phyloP scores from a whole-genome alignment of 2,329 filamentous ascomycete species.

The Cryphonectria radicalis region DNA sequence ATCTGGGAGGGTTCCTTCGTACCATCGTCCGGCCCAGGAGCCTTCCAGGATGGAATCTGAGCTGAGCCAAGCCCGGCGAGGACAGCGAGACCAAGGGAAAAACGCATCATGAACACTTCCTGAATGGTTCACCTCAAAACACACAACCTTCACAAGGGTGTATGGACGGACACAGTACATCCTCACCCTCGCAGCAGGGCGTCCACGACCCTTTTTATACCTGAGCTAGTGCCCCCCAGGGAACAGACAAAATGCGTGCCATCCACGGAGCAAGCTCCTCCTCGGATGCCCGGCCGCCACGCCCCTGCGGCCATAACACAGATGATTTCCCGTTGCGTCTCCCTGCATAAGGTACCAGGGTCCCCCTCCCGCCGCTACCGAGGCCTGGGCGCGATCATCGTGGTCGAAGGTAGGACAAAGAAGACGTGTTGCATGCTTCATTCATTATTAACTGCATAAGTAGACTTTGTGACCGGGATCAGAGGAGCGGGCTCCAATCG shows the following conservation, averaged over 20 bases:
- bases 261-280: not conserved
- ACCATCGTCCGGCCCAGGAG: slow-evolving; percentile 23
- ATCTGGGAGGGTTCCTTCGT: not conserved
- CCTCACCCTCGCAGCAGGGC: not conserved
- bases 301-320: not conserved
- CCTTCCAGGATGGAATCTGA: slow-evolving; percentile 12
- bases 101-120: not conserved
- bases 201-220: not conserved
- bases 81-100: not conserved
- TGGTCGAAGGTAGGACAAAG: not conserved
- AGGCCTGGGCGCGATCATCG: not conserved
- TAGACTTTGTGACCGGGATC: not conserved
- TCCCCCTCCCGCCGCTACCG: not conserved
- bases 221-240: not conserved
- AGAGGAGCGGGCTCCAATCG: slow-evolving; percentile 4
- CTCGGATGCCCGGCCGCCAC: not conserved
- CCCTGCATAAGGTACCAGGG: not conserved
- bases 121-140: not conserved
- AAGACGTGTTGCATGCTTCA: not conserved
- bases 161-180: not conserved
- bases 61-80: slow-evolving; percentile 6
- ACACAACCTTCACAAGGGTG: not conserved
- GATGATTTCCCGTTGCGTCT: not conserved
- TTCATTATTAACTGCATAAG: not conserved
- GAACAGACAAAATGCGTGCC: not conserved